phyloP scores from a whole-genome alignment of 345 rosid species.

The Eucalyptus rudis region DNA sequence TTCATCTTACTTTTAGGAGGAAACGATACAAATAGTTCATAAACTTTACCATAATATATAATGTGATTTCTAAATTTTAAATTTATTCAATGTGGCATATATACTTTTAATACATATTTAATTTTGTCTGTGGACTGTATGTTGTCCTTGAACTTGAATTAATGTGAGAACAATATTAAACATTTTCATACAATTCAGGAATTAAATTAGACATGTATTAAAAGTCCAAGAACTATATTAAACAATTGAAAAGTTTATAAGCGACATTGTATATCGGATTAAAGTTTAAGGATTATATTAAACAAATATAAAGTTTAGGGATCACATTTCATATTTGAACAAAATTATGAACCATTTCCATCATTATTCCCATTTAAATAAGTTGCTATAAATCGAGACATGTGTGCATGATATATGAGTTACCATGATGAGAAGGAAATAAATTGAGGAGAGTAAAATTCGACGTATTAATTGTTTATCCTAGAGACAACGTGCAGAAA shows the following conservation, averaged over 20 bases:
- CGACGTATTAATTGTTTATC: neutral
- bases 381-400: neutral
- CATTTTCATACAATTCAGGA: too few relatives aligned
- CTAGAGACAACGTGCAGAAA: neutral
- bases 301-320: accelerated
- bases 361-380: neutral
- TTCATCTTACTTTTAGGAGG: neutral
- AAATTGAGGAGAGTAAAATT: neutral
- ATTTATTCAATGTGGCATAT: neutral
- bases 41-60: accelerated
- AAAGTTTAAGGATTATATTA: too few relatives aligned
- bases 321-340: neutral
- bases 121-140: accelerated
- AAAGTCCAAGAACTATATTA: too few relatives aligned
- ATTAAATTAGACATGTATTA: too few relatives aligned
- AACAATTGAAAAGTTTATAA: too few relatives aligned
- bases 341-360: too few relatives aligned
- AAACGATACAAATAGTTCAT: too few relatives aligned
- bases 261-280: accelerated
- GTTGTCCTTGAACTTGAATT: too few relatives aligned
- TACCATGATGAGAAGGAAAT: too few relatives aligned
- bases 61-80: too few relatives aligned
- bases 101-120: too few relatives aligned
- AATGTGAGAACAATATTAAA: too few relatives aligned
- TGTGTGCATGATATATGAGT: neutral